A percentile compares a stretch with the other conserved stretches of the same genome.
phyloP scores from a whole-genome alignment of 441 rosid species.

The Corymbia calophylla region DNA sequence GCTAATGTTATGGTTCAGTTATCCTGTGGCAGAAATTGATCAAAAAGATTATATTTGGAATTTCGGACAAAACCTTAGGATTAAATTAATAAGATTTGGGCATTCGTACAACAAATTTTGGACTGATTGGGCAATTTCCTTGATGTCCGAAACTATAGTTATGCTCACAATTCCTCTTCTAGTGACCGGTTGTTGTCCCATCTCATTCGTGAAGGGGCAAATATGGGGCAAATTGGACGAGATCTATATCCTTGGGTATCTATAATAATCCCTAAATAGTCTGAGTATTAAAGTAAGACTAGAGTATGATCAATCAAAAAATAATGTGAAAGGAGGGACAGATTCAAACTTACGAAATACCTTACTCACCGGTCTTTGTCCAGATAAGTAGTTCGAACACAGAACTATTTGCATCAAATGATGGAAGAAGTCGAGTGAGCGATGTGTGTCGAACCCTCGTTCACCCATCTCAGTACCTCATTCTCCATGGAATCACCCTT shows the following conservation, averaged over 20 bases:
- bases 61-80: fast-evolving
- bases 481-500: neutral
- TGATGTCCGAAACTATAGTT: neutral
- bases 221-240: no score
- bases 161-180: neutral
- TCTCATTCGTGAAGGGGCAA: no score
- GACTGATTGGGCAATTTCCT: neutral
- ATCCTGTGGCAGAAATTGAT: neutral
- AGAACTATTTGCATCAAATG: neutral
- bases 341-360: neutral
- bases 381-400: neutral
- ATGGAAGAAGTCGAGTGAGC: neutral
- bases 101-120: fast-evolving
- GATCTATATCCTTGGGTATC: neutral
- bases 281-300: neutral
- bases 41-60: neutral
- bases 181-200: no score
- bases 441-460: neutral
- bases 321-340: neutral
- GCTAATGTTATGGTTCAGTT: neutral
- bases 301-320: neutral
- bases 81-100: neutral
- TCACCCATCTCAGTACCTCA: neutral
- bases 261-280: neutral
- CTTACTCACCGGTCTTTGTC: neutral